A percentile compares a stretch with the other conserved stretches of the same genome.
Evolutionary conservation across 2,329 filamentous ascomycete genomes (phyloP).

Genomic region (Calonectria multiphialidica): DNA sequence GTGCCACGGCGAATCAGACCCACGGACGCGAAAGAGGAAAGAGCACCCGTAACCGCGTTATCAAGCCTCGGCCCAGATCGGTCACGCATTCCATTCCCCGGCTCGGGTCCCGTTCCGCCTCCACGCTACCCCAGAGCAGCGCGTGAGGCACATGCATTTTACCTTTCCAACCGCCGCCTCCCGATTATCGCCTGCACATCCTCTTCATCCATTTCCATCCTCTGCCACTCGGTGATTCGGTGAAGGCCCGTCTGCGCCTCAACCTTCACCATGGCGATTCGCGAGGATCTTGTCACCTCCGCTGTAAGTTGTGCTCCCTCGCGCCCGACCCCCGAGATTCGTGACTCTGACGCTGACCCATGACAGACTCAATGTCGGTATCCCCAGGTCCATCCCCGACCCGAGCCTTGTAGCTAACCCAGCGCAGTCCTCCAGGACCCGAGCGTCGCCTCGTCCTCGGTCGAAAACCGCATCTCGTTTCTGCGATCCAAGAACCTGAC

Average conservation of each 20-base stretch:
- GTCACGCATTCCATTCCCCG: constrained; percentile 39
- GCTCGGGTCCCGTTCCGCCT: constrained; percentile 43
- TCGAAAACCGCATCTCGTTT: constrained; percentile 94
- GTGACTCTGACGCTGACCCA: constrained; percentile 20
- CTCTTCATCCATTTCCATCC: constrained; percentile 19
- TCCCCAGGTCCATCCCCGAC: background rate
- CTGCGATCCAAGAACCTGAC: constrained; percentile 97
- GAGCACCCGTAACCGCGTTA: constrained; percentile 22
- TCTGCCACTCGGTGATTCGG: constrained; percentile 37
- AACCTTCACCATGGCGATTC: constrained; percentile 77
- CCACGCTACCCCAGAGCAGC: constrained; percentile 35
- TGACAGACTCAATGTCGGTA: constrained; percentile 57
- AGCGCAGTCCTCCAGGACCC: constrained; percentile 89
- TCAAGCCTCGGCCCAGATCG: constrained; percentile 49
- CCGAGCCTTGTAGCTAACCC: constrained; percentile 33
- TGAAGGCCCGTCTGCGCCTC: constrained; percentile 35
- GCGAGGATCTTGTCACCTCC: constrained; percentile 91
- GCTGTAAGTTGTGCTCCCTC: constrained; percentile 66
- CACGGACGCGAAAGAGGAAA: background rate
- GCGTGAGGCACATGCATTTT: constrained; percentile 45
- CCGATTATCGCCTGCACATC: constrained; percentile 26
- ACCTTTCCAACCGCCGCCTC: constrained; percentile 32
- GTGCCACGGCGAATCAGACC: background rate
- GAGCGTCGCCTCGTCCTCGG: constrained; percentile 87
- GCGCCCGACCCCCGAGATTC: constrained; percentile 7